Evolutionary conservation across 2,329 filamentous ascomycete species (phyloP), one percentile per base, ranked within the genome.

Genomic region (Paecilomyces sp.): DNA sequence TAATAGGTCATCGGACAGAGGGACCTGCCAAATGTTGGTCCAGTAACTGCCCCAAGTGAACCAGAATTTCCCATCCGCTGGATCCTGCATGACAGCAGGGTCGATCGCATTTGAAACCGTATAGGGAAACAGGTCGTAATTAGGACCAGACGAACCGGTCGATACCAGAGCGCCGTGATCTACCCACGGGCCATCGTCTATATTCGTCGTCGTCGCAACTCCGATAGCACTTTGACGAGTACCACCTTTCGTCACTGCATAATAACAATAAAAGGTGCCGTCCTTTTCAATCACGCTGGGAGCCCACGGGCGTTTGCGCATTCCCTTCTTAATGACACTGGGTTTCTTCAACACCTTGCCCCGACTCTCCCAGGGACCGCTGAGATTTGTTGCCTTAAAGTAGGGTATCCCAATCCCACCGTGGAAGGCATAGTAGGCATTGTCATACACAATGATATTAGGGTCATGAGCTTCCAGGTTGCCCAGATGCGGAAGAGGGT

Each of bases 31-130:
- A 63, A 90, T 80, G 64, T 86, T 83, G 5, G 75, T 74, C 86
- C 87, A 91, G 78, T 88, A 90, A 52, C 84, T 87, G 52, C 88
- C 88, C 62, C 88, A 90, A 57, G 78, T 83, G 66, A 87, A 71
- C 60, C 79, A 80, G 63, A 79, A 81, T 4, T 66, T 64, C 2
- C 66, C 65, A 25, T 70, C 66, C 1, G 59, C 55, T 11, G 56
- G 59, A 47, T 74, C 74, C 12, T 77, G 64, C 58, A 85, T 67
- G 3, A 86, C 71, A 60, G 81, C 82, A 1, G 80, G 74, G 65
- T 87, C 88, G 67, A 91, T 86, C 52, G 83, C 80, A 64, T 87
- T 87, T 67, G 84, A 85, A 3, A 71, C 61, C 55, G 77, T 79
- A 58, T 75, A 76, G 0, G 74, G 66, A 31, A 61, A 61, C 2